Conservation (phyloP, 192 early-diverging fungal genomes). For the Coemansia sp. region DNA sequence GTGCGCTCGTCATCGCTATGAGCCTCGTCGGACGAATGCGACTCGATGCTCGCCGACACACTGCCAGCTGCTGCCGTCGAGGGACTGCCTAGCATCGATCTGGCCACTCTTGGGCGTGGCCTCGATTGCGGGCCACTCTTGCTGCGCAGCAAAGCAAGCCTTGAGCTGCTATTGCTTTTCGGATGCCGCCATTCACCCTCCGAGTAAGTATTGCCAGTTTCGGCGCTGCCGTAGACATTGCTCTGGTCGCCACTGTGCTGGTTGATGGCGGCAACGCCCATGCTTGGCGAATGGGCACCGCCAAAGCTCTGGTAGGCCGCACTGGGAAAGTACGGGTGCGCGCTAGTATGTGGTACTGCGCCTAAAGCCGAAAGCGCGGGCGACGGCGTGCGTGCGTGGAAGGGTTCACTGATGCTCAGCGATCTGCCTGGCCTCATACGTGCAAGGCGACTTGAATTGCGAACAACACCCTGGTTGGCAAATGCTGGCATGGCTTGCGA, state of each 20-base stretch:
- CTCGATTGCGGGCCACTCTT: neutral
- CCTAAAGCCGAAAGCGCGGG: constrained; percentile 19
- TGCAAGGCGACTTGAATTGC: constrained; percentile 14
- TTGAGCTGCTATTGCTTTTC: constrained; percentile 3
- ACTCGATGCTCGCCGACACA: constrained; percentile 1
- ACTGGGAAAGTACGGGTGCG: constrained; percentile 23
- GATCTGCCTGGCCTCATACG: constrained; percentile 31
- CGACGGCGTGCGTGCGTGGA: constrained; percentile 31
- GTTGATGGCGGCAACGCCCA: neutral
- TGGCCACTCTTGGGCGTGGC: neutral
- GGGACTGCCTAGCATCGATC: constrained; percentile 9
- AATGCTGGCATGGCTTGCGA: neutral
- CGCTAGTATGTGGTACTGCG: constrained; percentile 8
- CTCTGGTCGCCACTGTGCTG: neutral
- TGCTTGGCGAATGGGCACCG: neutral
- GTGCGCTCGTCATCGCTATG: constrained; percentile 16
- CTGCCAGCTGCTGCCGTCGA: constrained; percentile 1
- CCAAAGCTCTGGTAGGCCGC: constrained; percentile 7
- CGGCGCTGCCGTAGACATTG: neutral
- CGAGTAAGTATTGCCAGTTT: neutral
- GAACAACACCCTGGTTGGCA: constrained; percentile 11
- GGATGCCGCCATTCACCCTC: neutral
- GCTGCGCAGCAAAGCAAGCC: constrained; percentile 11
- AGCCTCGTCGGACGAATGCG: constrained; percentile 25
- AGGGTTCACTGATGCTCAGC: constrained; percentile 33